phyloP scores from a whole-genome alignment of 768 basidiomycete species.

The Phylloporus rhodoxanthus region DNA sequence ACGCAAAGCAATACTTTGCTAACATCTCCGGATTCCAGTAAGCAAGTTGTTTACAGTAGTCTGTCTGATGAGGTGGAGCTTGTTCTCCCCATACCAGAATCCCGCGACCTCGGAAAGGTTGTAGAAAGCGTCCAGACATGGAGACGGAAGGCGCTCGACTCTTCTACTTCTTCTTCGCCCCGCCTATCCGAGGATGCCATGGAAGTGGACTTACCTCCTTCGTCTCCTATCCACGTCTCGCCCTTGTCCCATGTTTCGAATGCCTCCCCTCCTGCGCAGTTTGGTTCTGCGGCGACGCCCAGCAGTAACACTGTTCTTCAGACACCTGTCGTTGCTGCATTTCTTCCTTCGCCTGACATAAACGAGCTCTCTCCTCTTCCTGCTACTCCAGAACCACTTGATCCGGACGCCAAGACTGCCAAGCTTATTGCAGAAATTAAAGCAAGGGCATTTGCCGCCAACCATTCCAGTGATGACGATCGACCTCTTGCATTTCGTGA shows the following conservation, averaged over 20 bases:
- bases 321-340: conserved; percentile 9
- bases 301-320: conserved; percentile 6
- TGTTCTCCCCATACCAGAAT: conserved; percentile 23
- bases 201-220: conserved; percentile 12
- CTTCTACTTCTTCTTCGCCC: conserved; percentile 6
- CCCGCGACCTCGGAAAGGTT: conserved; percentile 26
- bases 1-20: background rate
- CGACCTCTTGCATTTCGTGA: conserved; percentile 34
- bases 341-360: conserved; percentile 19
- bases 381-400: conserved; percentile 29
- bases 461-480: conserved; percentile 41
- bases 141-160: conserved; percentile 32
- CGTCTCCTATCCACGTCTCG: conserved; percentile 8
- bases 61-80: conserved; percentile 64
- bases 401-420: conserved; percentile 42
- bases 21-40: conserved; percentile 18
- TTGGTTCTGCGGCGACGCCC: conserved; percentile 2
- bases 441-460: conserved; percentile 49
- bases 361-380: conserved; percentile 20
- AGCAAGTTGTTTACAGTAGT: conserved; percentile 52
- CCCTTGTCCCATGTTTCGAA: conserved; percentile 4
- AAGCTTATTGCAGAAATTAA: conserved; percentile 60
- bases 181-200: conserved; percentile 9
- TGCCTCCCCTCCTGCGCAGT: background rate
- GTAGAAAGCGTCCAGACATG: conserved; percentile 40